These are phyloP conservation scores for Ulmus americana DNA, from an alignment of 331 rosid genomes.

Conservation along the genomic window DNA sequence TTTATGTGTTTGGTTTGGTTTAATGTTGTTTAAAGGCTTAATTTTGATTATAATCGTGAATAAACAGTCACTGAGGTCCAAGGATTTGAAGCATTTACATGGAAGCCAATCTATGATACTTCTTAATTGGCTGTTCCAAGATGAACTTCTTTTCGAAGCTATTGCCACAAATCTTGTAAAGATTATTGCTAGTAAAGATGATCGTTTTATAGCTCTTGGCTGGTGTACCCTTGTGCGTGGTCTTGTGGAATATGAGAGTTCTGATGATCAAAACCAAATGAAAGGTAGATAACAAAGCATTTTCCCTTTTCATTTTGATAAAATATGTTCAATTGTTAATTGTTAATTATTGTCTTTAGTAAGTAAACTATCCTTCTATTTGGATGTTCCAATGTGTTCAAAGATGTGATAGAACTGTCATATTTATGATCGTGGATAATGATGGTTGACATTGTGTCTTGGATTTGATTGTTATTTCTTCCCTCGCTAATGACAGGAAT, in stretches of 20 bases:
- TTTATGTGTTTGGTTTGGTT: background rate
- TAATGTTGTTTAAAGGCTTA: background rate
- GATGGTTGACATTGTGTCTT: no score
- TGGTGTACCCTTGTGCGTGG: constrained; percentile 76
- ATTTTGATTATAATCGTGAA: background rate
- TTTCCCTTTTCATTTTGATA: background rate
- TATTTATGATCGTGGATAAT: background rate
- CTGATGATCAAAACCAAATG: constrained; percentile 33
- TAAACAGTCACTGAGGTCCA: constrained; percentile 50
- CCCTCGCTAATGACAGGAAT: constrained; percentile 45
- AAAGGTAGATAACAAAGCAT: constrained; percentile 34
- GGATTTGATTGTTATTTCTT: background rate
- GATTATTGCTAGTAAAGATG: constrained; percentile 43
- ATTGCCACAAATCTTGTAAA: constrained; percentile 46
- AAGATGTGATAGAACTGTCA: background rate
- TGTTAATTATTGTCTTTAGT: background rate
- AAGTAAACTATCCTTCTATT: background rate
- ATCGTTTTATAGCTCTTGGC: constrained; percentile 63
- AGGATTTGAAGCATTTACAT: constrained; percentile 40
- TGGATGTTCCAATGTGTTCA: background rate
- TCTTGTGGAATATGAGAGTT: constrained; percentile 46
- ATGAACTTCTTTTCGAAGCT: constrained; percentile 45
- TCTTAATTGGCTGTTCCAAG: constrained; percentile 77
- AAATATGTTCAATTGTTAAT: background rate
- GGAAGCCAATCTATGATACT: constrained; percentile 59